phyloP scores from a whole-genome alignment of 768 basidiomycete species.

The Tephrocybe sp. region DNA sequence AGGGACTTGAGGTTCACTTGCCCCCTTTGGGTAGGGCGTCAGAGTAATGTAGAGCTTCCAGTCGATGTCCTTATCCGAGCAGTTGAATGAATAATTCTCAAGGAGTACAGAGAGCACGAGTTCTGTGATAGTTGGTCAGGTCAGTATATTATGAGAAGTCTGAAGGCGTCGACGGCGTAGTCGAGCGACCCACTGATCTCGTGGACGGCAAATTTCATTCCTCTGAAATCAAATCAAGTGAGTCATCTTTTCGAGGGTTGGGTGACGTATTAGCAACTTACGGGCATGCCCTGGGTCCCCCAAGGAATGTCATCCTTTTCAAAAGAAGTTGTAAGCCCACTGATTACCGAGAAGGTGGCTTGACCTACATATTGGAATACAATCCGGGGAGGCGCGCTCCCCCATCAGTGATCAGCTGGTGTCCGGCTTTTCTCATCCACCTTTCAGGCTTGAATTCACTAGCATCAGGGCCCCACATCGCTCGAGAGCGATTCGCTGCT shows the following conservation, averaged over 20 bases:
- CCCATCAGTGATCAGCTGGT: constrained; percentile 18
- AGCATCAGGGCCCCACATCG: constrained; percentile 47
- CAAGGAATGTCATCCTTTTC: constrained; percentile 43
- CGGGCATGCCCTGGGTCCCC: constrained; percentile 45
- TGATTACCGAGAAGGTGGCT: not conserved
- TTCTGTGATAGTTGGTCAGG: constrained; percentile 14
- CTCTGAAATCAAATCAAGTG: constrained; percentile 18
- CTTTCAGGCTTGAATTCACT: constrained; percentile 48
- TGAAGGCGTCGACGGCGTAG: not conserved
- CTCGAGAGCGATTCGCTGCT: constrained; percentile 33
- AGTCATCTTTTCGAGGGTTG: not conserved
- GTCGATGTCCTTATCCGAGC: constrained; percentile 19
- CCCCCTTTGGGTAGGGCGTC: constrained; percentile 20
- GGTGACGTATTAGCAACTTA: constrained; percentile 26
- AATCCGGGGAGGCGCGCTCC: constrained; percentile 41
- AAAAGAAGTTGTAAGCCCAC: not conserved
- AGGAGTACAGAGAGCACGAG: constrained; percentile 23
- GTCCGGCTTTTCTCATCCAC: constrained; percentile 35
- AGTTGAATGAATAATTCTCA: constrained; percentile 20
- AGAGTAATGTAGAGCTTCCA: constrained; percentile 25
- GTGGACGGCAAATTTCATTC: constrained; percentile 34
- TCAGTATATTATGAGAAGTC: not conserved
- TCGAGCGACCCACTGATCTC: constrained; percentile 38
- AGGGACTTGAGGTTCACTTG: constrained; percentile 15
- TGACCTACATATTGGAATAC: constrained; percentile 37